Evolutionary conservation across 306 rosid species (phyloP).

Genomic region (Ormosia semicastrata): DNA sequence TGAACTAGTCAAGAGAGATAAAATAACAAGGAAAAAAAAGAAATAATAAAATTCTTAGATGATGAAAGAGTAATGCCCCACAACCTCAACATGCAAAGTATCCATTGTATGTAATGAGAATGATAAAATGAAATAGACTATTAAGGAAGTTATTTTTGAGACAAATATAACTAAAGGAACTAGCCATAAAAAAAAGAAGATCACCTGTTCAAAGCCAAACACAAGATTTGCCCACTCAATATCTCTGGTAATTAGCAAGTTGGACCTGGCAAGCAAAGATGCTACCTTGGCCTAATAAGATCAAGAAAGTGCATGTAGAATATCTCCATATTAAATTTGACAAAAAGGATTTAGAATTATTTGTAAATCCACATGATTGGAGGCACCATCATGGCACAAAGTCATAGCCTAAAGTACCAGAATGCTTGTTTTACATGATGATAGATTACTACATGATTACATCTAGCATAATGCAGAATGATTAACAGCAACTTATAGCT

Average conservation of each 20-base stretch:
- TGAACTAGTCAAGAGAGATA: conserved; percentile 9
- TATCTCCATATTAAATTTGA: conserved; percentile 13
- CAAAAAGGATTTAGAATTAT: neutral
- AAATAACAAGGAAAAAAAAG: neutral
- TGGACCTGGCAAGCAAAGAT: conserved; percentile 94
- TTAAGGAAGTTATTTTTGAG: neutral
- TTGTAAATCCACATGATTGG: neutral
- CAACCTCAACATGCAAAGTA: neutral
- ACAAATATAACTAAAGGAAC: conserved; percentile 11
- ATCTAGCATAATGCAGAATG: neutral
- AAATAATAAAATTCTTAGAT: neutral
- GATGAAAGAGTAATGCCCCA: neutral
- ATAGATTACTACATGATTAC: neutral
- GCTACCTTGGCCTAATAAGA: conserved; percentile 66
- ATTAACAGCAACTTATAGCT: neutral
- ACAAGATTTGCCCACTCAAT: conserved; percentile 98
- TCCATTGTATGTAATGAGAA: neutral
- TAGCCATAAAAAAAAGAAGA: conserved; percentile 19
- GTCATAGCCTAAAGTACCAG: neutral
- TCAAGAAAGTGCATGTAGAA: conserved; percentile 23
- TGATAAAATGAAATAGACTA: conserved; percentile 1
- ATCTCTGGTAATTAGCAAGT: conserved; percentile 84
- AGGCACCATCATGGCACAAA: neutral
- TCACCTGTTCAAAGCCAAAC: conserved; percentile 91
- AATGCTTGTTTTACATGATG: neutral